Evolutionary conservation across 2,329 filamentous ascomycete species (phyloP).

Genomic region (Chrysoporthe puriensis): DNA sequence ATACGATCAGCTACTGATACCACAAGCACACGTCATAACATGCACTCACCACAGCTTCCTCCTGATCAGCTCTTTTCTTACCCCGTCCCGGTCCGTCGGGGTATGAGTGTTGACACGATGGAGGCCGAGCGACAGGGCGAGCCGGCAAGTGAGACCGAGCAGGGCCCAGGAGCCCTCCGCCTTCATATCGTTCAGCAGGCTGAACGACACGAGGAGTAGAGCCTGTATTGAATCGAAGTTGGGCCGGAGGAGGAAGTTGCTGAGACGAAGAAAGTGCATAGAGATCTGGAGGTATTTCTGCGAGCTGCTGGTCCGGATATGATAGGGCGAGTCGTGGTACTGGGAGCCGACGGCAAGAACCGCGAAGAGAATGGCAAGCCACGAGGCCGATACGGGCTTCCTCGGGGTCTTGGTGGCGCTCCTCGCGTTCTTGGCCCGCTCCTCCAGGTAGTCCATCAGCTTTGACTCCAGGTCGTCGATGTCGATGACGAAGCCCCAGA

Average conservation of each 20-base stretch:
- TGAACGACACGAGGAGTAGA: conserved; percentile 64
- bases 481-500: conserved; percentile 70
- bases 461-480: conserved; percentile 68
- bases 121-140: conserved; percentile 67
- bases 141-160: conserved; percentile 64
- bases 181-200: conserved; percentile 71
- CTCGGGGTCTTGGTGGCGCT: conserved; percentile 47
- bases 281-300: conserved; percentile 67
- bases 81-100: conserved; percentile 50
- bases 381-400: conserved; percentile 63
- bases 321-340: conserved; percentile 67
- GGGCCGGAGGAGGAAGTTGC: conserved; percentile 66
- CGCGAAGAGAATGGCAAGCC: conserved; percentile 68
- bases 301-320: conserved; percentile 61
- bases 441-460: conserved; percentile 67
- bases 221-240: conserved; percentile 70
- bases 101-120: conserved; percentile 52
- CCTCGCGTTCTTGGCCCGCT: conserved; percentile 58
- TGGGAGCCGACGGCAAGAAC: conserved; percentile 69
- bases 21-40: background rate
- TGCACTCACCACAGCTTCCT: conserved; percentile 57
- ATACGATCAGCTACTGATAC: conserved; percentile 29
- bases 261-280: conserved; percentile 66
- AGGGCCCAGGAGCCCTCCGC: conserved; percentile 70
- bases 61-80: conserved; percentile 58